phyloP scores from a whole-genome alignment of 257 asterid genomes.

The Thymus quinquecostatus region DNA sequence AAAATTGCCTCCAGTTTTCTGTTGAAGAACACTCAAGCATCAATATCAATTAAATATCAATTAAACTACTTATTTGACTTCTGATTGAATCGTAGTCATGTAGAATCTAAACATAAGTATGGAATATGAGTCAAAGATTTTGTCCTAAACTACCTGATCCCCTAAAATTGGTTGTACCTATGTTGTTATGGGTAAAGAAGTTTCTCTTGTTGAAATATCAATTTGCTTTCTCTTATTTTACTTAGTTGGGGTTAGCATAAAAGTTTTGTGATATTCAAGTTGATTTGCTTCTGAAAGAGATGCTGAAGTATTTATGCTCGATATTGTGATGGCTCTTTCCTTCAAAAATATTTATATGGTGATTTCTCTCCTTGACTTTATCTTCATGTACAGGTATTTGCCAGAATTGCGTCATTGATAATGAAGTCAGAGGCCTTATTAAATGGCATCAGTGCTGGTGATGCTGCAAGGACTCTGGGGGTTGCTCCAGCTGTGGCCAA shows the following conservation, averaged over 20 bases:
- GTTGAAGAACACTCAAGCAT: background rate
- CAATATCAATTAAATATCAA: background rate
- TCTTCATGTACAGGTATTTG: slow-evolving; percentile 56
- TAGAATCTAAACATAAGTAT: slow-evolving; percentile 11
- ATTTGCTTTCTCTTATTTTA: slow-evolving; percentile 10
- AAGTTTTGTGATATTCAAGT: background rate
- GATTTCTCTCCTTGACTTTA: slow-evolving; percentile 8
- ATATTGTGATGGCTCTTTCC: background rate
- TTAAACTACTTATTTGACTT: slow-evolving; percentile 22
- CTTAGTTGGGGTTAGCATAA: background rate
- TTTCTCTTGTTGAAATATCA: background rate
- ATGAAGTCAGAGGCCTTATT: slow-evolving; percentile 66
- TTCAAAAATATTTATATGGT: background rate
- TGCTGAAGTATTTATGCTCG: background rate
- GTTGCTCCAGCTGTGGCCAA: slow-evolving; percentile 98
- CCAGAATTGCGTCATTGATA: slow-evolving; percentile 70
- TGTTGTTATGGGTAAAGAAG: background rate
- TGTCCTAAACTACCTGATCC: slow-evolving; percentile 7
- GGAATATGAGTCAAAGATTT: background rate
- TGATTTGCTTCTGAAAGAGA: background rate
- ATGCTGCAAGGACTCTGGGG: slow-evolving; percentile 94
- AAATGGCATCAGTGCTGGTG: slow-evolving; percentile 84
- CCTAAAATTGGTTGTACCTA: background rate
- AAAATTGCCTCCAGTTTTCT: background rate
- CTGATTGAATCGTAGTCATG: background rate